phyloP scores from a whole-genome alignment of 2,329 filamentous ascomycete species.

The Hysterium pulicare region DNA sequence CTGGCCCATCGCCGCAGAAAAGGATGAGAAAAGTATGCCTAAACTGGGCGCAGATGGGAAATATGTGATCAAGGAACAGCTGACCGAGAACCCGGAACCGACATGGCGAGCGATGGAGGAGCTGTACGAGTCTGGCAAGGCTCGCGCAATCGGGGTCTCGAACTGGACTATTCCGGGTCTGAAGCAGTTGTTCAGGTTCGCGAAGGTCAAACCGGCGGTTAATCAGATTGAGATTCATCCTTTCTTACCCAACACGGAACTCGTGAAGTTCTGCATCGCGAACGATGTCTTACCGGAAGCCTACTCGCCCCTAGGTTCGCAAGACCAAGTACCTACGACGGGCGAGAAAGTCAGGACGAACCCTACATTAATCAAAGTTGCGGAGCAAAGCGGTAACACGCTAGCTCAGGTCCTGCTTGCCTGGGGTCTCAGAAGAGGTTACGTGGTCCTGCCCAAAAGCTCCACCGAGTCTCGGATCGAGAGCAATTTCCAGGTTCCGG shows the following conservation, averaged over 20 bases:
- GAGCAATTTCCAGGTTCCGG: slow-evolving; percentile 64
- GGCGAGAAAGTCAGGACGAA: slow-evolving; percentile 70
- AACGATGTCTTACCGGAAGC: slow-evolving; percentile 61
- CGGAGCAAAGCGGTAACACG: slow-evolving; percentile 69
- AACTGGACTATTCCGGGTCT: slow-evolving; percentile 68
- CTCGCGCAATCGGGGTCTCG: slow-evolving; percentile 67
- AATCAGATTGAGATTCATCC: slow-evolving; percentile 76
- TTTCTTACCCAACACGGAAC: slow-evolving; percentile 63
- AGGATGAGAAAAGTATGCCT: slow-evolving; percentile 51
- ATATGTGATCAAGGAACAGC: slow-evolving; percentile 61
- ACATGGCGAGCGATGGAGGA: slow-evolving; percentile 68
- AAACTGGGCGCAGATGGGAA: slow-evolving; percentile 55
- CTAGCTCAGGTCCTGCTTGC: slow-evolving; percentile 79
- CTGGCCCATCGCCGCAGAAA: slow-evolving; percentile 52
- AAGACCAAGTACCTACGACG: slow-evolving; percentile 66
- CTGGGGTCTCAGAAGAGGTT: slow-evolving; percentile 77
- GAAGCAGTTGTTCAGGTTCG: slow-evolving; percentile 63
- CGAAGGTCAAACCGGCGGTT: slow-evolving; percentile 63
- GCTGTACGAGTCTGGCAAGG: slow-evolving; percentile 58
- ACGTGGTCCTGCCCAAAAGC: slow-evolving; percentile 41
- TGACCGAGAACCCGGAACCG: slow-evolving; percentile 65
- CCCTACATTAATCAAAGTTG: slow-evolving; percentile 61
- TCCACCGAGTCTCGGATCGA: slow-evolving; percentile 39
- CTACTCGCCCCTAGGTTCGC: slow-evolving; percentile 66
- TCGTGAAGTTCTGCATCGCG: slow-evolving; percentile 56